Evolutionary conservation across 2,329 filamentous ascomycete genomes (phyloP), one percentile per base, ranked within the genome.

Genomic region (Aureobasidium uvarum): DNA sequence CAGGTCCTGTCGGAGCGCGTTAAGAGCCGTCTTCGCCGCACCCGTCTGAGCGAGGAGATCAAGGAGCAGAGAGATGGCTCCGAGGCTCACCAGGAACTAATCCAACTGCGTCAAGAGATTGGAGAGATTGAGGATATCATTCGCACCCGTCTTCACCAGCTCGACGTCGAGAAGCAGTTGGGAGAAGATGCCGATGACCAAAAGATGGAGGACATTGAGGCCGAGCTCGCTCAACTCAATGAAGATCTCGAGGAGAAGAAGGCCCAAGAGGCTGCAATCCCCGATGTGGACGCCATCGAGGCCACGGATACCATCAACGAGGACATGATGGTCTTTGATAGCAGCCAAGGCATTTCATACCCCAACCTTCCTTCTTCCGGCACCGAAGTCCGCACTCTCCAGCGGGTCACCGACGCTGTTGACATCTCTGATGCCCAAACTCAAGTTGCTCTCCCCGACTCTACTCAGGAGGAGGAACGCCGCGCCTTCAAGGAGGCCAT

Each of bases 31-130:
- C 75, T 79, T 20, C 75, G 76, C 59, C 77, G 75, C 36, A 77
- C 71, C 70, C 76, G 77, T 59, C 72, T 77, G 7, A 77, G 76
- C 69, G 76, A 80, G 66, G 75, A 78, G 69, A 74, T 78, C 56
- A 78, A 76, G 64, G 70, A 75, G 46, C 46, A 59, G 36, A 66
- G 60, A 55, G 51, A 68, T 66, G 65, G 55, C 14, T 45, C 65
- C 58, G 74, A 77, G 65, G 72, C 71, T 67, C 76, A 54, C 74
- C 71, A 71, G 39, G 73, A 74, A 67, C 69, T 77, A n/a, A 64
- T 75, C 16, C 72, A 75, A 50, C 71, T 79, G 3, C 74, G 72
- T 50, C 69, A 71, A 36, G 74, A 79, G 69, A 73, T 80, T 41
- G 67, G 68, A 6, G 72, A 74, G 43, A 76, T 74, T 64, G 74